These are phyloP conservation scores for Piper longum DNA, from an alignment of 164 flowering plant genomes.

Conservation along the genomic window DNA sequence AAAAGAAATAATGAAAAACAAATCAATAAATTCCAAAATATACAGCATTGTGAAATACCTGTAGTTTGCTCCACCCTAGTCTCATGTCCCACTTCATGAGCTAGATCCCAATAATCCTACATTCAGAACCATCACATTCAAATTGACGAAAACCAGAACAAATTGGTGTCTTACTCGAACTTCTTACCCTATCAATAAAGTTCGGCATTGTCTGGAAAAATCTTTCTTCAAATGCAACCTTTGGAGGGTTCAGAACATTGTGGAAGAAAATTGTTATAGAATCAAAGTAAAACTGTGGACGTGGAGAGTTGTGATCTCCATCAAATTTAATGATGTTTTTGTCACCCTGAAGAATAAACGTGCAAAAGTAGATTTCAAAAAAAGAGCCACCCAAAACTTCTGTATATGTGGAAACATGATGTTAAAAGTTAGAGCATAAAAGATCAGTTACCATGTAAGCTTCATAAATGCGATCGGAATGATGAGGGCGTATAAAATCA, in stretches of 20 bases:
- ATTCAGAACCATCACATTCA: neutral
- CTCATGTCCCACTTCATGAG: constrained; percentile 27
- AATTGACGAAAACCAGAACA: neutral
- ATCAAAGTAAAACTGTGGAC: constrained; percentile 91
- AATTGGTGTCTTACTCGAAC: neutral
- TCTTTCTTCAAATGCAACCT: constrained; percentile 40
- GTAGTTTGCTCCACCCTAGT: constrained; percentile 21
- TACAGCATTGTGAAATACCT: constrained; percentile 23
- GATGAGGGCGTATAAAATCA: constrained; percentile 86
- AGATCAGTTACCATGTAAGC: constrained; percentile 51
- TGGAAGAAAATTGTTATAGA: constrained; percentile 86
- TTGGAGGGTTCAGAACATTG: constrained; percentile 85
- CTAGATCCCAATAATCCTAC: constrained; percentile 48
- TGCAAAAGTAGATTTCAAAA: neutral
- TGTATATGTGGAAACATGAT: too few species aligned
- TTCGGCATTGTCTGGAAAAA: constrained; percentile 29
- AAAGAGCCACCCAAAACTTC: too few species aligned
- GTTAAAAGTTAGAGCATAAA: neutral
- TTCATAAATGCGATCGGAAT: constrained; percentile 70
- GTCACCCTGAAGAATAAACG: constrained; percentile 59
- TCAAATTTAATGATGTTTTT: constrained; percentile 95
- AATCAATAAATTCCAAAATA: neutral
- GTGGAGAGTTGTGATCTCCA: constrained; percentile 94
- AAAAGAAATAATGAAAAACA: neutral
- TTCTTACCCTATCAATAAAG: constrained; percentile 54